phyloP scores from a whole-genome alignment of 768 basidiomycete genomes.

The Mycena latifolia region DNA sequence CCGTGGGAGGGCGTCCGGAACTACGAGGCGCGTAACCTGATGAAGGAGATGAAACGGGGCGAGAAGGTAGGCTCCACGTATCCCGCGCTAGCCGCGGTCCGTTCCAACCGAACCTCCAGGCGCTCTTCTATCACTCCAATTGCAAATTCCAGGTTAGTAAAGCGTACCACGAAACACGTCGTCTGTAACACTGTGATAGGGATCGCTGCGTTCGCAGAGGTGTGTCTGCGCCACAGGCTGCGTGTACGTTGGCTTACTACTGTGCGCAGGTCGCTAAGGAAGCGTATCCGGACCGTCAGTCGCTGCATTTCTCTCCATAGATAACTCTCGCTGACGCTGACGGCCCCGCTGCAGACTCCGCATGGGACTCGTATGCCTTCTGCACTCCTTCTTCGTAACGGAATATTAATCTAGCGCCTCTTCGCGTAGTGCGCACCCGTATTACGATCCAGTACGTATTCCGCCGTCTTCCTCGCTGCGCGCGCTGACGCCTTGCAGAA shows the following conservation, averaged over 20 bases:
- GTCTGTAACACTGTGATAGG: slow-evolving; percentile 53
- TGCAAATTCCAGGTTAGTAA: slow-evolving; percentile 79
- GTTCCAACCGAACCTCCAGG: slow-evolving; percentile 52
- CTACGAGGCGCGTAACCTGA: slow-evolving; percentile 84
- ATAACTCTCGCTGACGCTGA: slow-evolving; percentile 10
- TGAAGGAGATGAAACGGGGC: slow-evolving; percentile 83
- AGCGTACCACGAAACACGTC: slow-evolving; percentile 2
- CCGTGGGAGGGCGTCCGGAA: slow-evolving; percentile 93
- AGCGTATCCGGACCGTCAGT: slow-evolving; percentile 92
- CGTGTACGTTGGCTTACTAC: slow-evolving; percentile 9
- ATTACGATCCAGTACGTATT: slow-evolving; percentile 75
- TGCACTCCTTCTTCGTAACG: slow-evolving; percentile 12
- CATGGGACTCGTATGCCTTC: slow-evolving; percentile 83
- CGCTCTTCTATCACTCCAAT: slow-evolving; percentile 90
- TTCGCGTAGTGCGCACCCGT: slow-evolving; percentile 74
- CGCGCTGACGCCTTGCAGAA: slow-evolving; percentile 62
- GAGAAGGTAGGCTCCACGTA: slow-evolving; percentile 67
- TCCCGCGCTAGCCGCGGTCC: background rate
- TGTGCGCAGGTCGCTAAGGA: slow-evolving; percentile 74
- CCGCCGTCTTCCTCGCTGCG: background rate
- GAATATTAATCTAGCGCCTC: slow-evolving; percentile 27
- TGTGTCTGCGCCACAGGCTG: slow-evolving; percentile 43
- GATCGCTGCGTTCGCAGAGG: slow-evolving; percentile 86
- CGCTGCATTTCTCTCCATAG: slow-evolving; percentile 8
- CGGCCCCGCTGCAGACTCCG: slow-evolving; percentile 71